These are phyloP conservation scores for Trichoderma reesei DNA, from an alignment of 495 filamentous ascomycete genomes.

Conservation along the genomic window DNA sequence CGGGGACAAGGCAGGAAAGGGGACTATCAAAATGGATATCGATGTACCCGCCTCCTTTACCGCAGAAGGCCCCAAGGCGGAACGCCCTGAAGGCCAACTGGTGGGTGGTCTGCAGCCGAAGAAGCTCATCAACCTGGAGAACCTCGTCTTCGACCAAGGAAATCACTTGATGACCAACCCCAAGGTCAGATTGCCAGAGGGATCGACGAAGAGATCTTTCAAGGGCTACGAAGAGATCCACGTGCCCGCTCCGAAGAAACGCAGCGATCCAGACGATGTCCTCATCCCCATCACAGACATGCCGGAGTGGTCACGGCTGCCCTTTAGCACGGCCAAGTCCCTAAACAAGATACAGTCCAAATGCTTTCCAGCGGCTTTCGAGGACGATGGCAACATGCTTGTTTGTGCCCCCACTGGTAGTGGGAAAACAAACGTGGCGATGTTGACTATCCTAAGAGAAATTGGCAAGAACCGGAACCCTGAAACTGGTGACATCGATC, in stretches of 20 bases:
- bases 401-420: slow-evolving; percentile 95
- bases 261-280: slow-evolving; percentile 67
- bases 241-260: slow-evolving; percentile 81
- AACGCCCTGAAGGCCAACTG: slow-evolving; percentile 52
- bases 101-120: slow-evolving; percentile 81
- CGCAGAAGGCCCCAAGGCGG: slow-evolving; percentile 29
- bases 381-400: slow-evolving; percentile 93
- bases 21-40: slow-evolving; percentile 89
- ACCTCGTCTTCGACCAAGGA: slow-evolving; percentile 92
- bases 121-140: slow-evolving; percentile 84
- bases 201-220: slow-evolving; percentile 86
- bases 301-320: slow-evolving; percentile 81
- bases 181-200: slow-evolving; percentile 88
- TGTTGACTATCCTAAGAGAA: slow-evolving; percentile 92
- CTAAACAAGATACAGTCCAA: slow-evolving; percentile 93
- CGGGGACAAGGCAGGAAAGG: slow-evolving; percentile 55
- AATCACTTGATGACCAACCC: slow-evolving; percentile 98
- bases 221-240: slow-evolving; percentile 99
- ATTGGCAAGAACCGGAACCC: slow-evolving; percentile 91
- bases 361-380: slow-evolving; percentile 84
- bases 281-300: slow-evolving; percentile 74
- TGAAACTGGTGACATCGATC: slow-evolving; percentile 75
- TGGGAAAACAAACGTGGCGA: slow-evolving; percentile 97
- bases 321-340: slow-evolving; percentile 67
- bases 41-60: slow-evolving; percentile 58